phyloP scores from a whole-genome alignment of 1,139 yeast genomes.

The Pichia sp. region DNA sequence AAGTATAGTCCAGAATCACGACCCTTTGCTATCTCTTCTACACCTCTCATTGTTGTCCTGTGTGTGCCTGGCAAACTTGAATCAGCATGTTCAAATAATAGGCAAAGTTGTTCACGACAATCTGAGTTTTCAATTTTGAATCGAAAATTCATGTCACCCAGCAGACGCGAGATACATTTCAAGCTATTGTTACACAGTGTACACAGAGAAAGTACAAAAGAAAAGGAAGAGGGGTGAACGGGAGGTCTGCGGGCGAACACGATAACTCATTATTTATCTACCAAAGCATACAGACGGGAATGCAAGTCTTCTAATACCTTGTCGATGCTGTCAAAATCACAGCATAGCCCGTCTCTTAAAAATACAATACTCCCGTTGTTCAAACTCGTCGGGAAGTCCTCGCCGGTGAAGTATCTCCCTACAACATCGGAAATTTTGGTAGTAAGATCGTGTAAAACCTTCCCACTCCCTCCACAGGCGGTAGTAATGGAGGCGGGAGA shows the following conservation, averaged over 20 bases:
- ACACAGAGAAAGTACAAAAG: background rate
- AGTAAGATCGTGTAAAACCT: background rate
- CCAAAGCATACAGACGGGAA: background rate
- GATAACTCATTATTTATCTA: slow-evolving; percentile 2
- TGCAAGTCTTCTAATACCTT: slow-evolving; percentile 22
- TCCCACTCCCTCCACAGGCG: slow-evolving; percentile 1
- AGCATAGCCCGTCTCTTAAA: slow-evolving; percentile 24
- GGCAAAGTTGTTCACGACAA: background rate
- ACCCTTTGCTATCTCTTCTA: slow-evolving; percentile 30
- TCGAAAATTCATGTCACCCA: background rate
- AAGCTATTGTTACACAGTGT: background rate
- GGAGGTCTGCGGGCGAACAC: no score
- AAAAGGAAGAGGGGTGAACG: background rate
- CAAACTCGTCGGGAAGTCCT: slow-evolving; percentile 13
- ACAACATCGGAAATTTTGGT: slow-evolving; percentile 1
- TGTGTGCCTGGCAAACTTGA: background rate
- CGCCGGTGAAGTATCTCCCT: slow-evolving; percentile 20
- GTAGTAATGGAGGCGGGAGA: background rate
- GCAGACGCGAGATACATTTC: background rate
- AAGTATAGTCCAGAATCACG: slow-evolving; percentile 22
- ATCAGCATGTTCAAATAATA: background rate
- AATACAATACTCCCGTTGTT: slow-evolving; percentile 19
- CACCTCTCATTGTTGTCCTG: slow-evolving; percentile 24
- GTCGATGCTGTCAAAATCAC: slow-evolving; percentile 24
- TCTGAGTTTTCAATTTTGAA: background rate